Evolutionary conservation across 352 stramenopile species (phyloP).

Genomic region (Pythium phragmitis): DNA sequence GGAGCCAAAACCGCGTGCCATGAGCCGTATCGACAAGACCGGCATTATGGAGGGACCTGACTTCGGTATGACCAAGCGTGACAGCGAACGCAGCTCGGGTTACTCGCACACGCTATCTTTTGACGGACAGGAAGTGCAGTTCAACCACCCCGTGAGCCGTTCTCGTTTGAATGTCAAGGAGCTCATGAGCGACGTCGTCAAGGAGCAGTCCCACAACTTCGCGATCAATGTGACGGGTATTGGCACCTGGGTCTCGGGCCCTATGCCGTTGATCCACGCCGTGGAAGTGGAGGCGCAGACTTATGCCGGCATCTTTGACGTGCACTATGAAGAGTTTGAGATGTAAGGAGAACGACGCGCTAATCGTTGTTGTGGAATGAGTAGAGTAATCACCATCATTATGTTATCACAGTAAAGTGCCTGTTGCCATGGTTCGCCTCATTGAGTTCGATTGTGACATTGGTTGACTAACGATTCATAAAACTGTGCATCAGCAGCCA

Average conservation of each 20-base stretch:
- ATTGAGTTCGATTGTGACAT: background rate
- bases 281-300: slow-evolving; percentile 71
- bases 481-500: too few relatives aligned
- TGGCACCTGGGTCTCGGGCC: slow-evolving; percentile 81
- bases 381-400: slow-evolving; percentile 8
- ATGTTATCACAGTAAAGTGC: slow-evolving; percentile 14
- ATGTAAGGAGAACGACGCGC: slow-evolving; percentile 54
- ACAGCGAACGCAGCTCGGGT: slow-evolving; percentile 44
- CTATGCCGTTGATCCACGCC: slow-evolving; percentile 75
- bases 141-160: slow-evolving; percentile 69
- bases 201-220: slow-evolving; percentile 86
- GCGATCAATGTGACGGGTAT: slow-evolving; percentile 78
- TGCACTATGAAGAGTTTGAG: slow-evolving; percentile 89
- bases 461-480: too few relatives aligned
- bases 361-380: slow-evolving; percentile 4
- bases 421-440: slow-evolving; percentile 1
- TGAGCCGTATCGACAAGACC: slow-evolving; percentile 77
- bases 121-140: slow-evolving; percentile 73
- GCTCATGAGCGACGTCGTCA: slow-evolving; percentile 73
- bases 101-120: slow-evolving; percentile 83
- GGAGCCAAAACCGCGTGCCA: slow-evolving; percentile 66
- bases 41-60: slow-evolving; percentile 50
- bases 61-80: slow-evolving; percentile 33
- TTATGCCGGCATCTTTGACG: slow-evolving; percentile 86
- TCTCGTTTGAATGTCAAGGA: slow-evolving; percentile 76